Evolutionary conservation across 148 eudicot genomes (phyloP).

Genomic region (Cornus suecica): DNA sequence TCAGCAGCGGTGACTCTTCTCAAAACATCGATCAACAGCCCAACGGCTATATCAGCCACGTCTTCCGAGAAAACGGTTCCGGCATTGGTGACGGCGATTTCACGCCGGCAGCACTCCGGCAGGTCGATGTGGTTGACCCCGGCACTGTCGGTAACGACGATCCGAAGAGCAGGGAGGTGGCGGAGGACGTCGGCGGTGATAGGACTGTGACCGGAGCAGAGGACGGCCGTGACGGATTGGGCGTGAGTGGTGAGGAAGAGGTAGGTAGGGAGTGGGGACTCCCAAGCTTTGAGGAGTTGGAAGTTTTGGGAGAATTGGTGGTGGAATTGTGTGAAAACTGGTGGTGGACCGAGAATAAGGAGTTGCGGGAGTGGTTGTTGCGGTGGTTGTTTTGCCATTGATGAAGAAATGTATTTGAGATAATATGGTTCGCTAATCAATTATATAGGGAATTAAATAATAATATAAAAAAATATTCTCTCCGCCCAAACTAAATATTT

Average conservation of each 20-base stretch:
- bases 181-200: slow-evolving; percentile 26
- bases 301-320: slow-evolving; percentile 31
- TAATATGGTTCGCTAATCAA: too few species aligned
- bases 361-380: slow-evolving; percentile 10
- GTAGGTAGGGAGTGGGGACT: slow-evolving; percentile 38
- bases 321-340: slow-evolving; percentile 24
- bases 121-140: slow-evolving; percentile 61
- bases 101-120: slow-evolving; percentile 63
- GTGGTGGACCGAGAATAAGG: slow-evolving; percentile 43
- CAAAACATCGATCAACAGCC: slow-evolving; percentile 48
- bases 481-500: too few species aligned
- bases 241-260: slow-evolving; percentile 34
- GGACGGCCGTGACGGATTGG: slow-evolving; percentile 25
- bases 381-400: neutral
- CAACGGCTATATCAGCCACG: slow-evolving; percentile 59
- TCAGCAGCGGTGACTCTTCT: slow-evolving; percentile 45
- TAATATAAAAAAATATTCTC: too few species aligned
- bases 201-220: slow-evolving; percentile 20
- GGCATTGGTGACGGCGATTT: slow-evolving; percentile 43
- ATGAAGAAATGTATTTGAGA: neutral
- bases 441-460: too few species aligned
- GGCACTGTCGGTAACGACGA: slow-evolving; percentile 47
- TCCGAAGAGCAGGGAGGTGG: slow-evolving; percentile 33
- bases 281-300: slow-evolving; percentile 44
- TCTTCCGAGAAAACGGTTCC: slow-evolving; percentile 34